These are phyloP conservation scores for Flaveria linearis DNA, from an alignment of 129 eudicot species.

Conservation along the genomic window DNA sequence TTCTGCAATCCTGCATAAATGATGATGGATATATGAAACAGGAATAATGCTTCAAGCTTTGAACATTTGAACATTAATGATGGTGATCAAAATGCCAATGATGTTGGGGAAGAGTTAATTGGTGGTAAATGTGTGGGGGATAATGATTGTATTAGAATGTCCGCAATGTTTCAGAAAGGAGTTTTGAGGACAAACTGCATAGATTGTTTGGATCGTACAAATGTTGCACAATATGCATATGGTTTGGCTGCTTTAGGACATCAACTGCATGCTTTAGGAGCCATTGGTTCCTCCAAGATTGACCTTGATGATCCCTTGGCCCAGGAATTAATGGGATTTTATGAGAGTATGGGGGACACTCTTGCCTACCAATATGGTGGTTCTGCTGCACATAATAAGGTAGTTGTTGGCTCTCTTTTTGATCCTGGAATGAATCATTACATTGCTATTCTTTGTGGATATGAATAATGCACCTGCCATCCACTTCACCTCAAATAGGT, in stretches of 20 bases:
- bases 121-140: slow-evolving; percentile 49
- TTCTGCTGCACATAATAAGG: slow-evolving; percentile 99
- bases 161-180: slow-evolving; percentile 59
- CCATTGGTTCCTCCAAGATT: slow-evolving; percentile 47
- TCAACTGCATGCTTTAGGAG: slow-evolving; percentile 79
- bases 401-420: slow-evolving; percentile 22
- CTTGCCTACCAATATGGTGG: slow-evolving; percentile 95
- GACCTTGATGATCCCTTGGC: slow-evolving; percentile 69
- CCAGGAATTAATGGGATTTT: slow-evolving; percentile 66
- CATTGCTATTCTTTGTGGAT: slow-evolving; percentile 2
- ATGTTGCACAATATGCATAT: slow-evolving; percentile 88
- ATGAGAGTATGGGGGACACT: slow-evolving; percentile 97
- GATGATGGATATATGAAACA: slow-evolving; percentile 33
- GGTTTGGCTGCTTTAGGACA: slow-evolving; percentile 94
- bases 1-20: background rate
- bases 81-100: slow-evolving; percentile 42
- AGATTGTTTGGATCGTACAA: slow-evolving; percentile 97
- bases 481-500: slow-evolving; percentile 44
- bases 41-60: slow-evolving; percentile 33
- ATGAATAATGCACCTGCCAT: slow-evolving; percentile 2
- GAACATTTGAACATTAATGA: slow-evolving; percentile 31
- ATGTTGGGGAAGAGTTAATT: slow-evolving; percentile 20
- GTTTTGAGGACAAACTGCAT: slow-evolving; percentile 92
- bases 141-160: slow-evolving; percentile 38
- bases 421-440: slow-evolving; percentile 6